Percentiles rank a stretch among this genome's conserved stretches.
Conservation (phyloP, 768 basidiomycete species). For the Solioccasus polychromus region DNA sequence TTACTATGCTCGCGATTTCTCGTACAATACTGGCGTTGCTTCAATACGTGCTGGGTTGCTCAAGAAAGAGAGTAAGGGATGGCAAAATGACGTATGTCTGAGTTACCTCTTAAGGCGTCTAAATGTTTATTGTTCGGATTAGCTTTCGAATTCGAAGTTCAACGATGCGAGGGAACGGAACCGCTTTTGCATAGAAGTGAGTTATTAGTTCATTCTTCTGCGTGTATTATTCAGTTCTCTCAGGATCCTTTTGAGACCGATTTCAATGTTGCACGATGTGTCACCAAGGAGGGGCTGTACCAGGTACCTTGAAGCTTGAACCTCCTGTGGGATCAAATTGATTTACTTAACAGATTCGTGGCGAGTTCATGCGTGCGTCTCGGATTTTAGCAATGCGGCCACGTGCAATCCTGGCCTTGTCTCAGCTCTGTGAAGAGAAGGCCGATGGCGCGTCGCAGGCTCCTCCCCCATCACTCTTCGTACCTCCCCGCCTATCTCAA, state of each 20-base stretch:
- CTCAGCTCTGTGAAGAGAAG: slow-evolving; percentile 91
- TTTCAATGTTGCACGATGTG: slow-evolving; percentile 95
- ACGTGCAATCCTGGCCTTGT: slow-evolving; percentile 75
- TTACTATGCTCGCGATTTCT: slow-evolving; percentile 92
- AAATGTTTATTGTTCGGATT: slow-evolving; percentile 6
- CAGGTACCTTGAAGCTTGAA: slow-evolving; percentile 48
- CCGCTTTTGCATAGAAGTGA: slow-evolving; percentile 92
- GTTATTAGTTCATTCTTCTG: slow-evolving; percentile 10
- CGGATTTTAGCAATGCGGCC: slow-evolving; percentile 79
- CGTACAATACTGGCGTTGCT: slow-evolving; percentile 86
- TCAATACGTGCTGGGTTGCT: slow-evolving; percentile 87
- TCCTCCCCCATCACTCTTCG: slow-evolving; percentile 39
- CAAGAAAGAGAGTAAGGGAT: slow-evolving; percentile 91
- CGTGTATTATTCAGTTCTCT: slow-evolving; percentile 1
- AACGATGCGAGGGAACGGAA: slow-evolving; percentile 84
- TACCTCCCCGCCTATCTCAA: slow-evolving; percentile 42
- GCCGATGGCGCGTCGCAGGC: slow-evolving; percentile 45
- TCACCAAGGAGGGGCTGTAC: slow-evolving; percentile 94
- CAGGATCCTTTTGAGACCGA: slow-evolving; percentile 97
- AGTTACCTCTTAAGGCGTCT: not conserved
- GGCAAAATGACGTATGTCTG: slow-evolving; percentile 84
- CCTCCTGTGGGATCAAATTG: not conserved
- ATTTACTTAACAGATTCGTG: slow-evolving; percentile 71
- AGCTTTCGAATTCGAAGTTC: slow-evolving; percentile 55
- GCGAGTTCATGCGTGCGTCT: slow-evolving; percentile 96